A percentile compares a stretch with the other conserved stretches of the same genome.
phyloP scores from a whole-genome alignment of 2,329 filamentous ascomycete genomes.

The Colletotrichum karsti region DNA sequence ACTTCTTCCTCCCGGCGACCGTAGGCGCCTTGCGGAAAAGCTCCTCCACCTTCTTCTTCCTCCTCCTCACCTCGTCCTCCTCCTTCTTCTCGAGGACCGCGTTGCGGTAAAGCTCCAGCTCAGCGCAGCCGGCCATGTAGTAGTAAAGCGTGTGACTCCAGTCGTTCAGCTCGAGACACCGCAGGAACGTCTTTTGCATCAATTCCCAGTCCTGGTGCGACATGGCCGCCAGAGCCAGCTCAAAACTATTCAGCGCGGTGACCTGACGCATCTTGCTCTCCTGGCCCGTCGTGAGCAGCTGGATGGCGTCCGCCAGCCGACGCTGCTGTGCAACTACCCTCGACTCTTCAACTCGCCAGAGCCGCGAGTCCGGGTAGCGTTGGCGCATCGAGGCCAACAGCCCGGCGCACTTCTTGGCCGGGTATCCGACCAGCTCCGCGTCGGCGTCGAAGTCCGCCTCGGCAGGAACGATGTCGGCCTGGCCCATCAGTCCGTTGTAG shows the following conservation, averaged over 20 bases:
- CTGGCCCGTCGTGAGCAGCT: slow-evolving; percentile 66
- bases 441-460: slow-evolving; percentile 62
- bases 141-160: slow-evolving; percentile 93
- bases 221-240: slow-evolving; percentile 81
- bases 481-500: slow-evolving; percentile 87
- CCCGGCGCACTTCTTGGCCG: slow-evolving; percentile 69
- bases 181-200: slow-evolving; percentile 78
- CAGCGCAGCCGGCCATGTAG: slow-evolving; percentile 82
- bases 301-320: slow-evolving; percentile 72
- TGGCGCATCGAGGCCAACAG: slow-evolving; percentile 78
- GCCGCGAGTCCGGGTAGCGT: slow-evolving; percentile 81
- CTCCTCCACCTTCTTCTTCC: slow-evolving; percentile 73
- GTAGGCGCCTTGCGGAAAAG: slow-evolving; percentile 76
- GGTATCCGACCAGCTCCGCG: slow-evolving; percentile 74
- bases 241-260: slow-evolving; percentile 84
- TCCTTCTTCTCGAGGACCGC: slow-evolving; percentile 48
- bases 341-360: slow-evolving; percentile 92
- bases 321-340: slow-evolving; percentile 75
- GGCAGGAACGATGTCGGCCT: slow-evolving; percentile 85
- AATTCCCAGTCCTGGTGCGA: slow-evolving; percentile 80
- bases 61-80: slow-evolving; percentile 57
- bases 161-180: slow-evolving; percentile 82
- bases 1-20: slow-evolving; percentile 83
- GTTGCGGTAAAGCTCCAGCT: slow-evolving; percentile 83
- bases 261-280: slow-evolving; percentile 87